Base-by-base conservation (phyloP, 2,329 filamentous ascomycete species). In the Fusarium nelsonii region DNA sequence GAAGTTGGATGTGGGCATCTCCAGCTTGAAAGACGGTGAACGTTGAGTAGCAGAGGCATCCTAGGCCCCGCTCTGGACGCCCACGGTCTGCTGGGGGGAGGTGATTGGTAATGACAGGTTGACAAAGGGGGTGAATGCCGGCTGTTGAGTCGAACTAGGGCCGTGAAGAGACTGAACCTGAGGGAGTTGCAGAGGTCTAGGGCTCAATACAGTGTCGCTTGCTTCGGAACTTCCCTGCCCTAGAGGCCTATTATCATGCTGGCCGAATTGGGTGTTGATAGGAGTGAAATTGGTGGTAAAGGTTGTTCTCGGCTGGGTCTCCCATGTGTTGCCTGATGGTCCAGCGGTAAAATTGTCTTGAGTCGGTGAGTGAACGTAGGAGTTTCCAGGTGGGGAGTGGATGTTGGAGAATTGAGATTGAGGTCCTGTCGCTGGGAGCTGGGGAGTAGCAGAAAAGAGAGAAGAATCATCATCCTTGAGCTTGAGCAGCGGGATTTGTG, bases 11-110 rank as follows among this genome's bases (percentile, higher is more conserved):
- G 12, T 15, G 2, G 32, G 4, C 20, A 54, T 37, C 2, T 52
- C 28, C 34, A 20, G 9, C 9, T 10, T 26, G 2, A 44, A 18
- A 1, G 57, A n/a, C 14, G 28, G 3, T 7, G 56, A 40, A 15
- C 40, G 36, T 7, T 69, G 61, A n/a, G 66, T n/a, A 18, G 34
- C 66, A 28, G 56, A 32, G 8, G 40, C 18, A 30, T 67, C 32
- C 66, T 67, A 70, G n/a, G 37, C 57, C 32, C 57, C 57, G 49
- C 39, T 39, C 49, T 57, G 66, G 33, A 14, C 43, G 9, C 23
- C 30, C 8, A 52, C 36, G 3, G 41, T 16, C 18, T 58, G 36
- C 9, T 58, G 48, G 3, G 30, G 36, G 16, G 36, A 40, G 26
- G 45, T 34, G 8, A 48, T 23, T 3, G 51, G 50, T 2, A 51